Evolutionary conservation across 2,329 filamentous ascomycete genomes (phyloP).

Genomic region (Hansfordia pulvinata): DNA sequence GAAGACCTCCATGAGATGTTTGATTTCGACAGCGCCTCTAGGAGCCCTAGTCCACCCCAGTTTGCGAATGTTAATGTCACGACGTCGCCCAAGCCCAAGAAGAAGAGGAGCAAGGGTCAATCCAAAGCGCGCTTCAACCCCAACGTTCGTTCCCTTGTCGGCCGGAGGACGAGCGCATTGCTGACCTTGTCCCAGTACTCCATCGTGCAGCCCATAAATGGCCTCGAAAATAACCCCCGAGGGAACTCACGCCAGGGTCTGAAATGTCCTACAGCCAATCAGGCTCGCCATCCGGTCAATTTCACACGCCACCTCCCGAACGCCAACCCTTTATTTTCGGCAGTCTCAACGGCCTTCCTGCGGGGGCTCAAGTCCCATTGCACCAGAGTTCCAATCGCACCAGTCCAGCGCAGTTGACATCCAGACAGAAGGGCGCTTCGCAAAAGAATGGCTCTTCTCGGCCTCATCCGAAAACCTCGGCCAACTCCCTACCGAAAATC

Average conservation of each 20-base stretch:
- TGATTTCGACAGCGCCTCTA: conserved; percentile 44
- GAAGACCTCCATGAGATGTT: conserved; percentile 28
- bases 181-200: conserved; percentile 14
- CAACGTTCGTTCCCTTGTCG: neutral
- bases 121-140: conserved; percentile 9
- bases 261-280: no score
- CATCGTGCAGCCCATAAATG: neutral
- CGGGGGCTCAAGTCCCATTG: neutral
- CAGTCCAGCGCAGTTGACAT: neutral
- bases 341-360: neutral
- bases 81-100: conserved; percentile 5
- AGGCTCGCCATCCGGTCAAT: conserved; percentile 14
- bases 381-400: neutral
- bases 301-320: conserved; percentile 29
- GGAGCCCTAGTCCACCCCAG: conserved; percentile 32
- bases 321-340: conserved; percentile 1
- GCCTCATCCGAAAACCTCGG: conserved; percentile 7
- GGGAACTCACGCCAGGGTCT: no score
- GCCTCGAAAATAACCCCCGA: neutral
- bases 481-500: conserved; percentile 38
- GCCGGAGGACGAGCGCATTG: neutral
- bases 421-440: no score
- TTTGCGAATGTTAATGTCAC: conserved; percentile 5
- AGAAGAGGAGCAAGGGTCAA: conserved; percentile 15
- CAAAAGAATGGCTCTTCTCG: no score